These are phyloP conservation scores for Amoebophrya sp. DNA, from an alignment of 169 alveolate genomes.

Conservation along the genomic window DNA sequence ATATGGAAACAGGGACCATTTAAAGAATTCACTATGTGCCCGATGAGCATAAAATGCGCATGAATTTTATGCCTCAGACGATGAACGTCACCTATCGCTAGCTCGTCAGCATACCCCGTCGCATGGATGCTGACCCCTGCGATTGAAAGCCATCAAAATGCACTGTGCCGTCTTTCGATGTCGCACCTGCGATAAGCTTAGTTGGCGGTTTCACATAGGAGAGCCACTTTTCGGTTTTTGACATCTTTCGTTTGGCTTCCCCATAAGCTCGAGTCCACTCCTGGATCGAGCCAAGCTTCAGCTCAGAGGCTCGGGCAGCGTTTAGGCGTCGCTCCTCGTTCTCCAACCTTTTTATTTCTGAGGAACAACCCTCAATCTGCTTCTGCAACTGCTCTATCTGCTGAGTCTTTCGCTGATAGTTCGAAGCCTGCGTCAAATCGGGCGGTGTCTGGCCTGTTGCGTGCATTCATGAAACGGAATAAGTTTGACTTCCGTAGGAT, in stretches of 20 bases:
- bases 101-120: not conserved
- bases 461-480: not conserved
- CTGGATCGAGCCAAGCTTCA: not conserved
- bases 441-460: not conserved
- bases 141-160: not conserved
- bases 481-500: not conserved
- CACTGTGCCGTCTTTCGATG: not conserved
- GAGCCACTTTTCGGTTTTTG: not conserved
- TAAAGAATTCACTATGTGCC: no score
- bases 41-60: no score
- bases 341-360: not conserved
- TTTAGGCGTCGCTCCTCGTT: not conserved
- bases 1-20: no score
- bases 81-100: no score
- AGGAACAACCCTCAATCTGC: not conserved
- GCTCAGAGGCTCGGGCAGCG: not conserved
- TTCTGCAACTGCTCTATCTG: slow-evolving; percentile 12
- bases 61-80: no score
- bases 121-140: not conserved
- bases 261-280: slow-evolving; percentile 6
- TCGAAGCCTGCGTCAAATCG: not conserved
- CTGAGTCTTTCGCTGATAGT: not conserved
- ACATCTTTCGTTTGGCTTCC: not conserved
- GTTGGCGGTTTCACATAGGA: not conserved
- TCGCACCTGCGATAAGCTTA: not conserved